These are phyloP conservation scores for Geranium brycei DNA, from an alignment of 345 rosid genomes.

Conservation along the genomic window DNA sequence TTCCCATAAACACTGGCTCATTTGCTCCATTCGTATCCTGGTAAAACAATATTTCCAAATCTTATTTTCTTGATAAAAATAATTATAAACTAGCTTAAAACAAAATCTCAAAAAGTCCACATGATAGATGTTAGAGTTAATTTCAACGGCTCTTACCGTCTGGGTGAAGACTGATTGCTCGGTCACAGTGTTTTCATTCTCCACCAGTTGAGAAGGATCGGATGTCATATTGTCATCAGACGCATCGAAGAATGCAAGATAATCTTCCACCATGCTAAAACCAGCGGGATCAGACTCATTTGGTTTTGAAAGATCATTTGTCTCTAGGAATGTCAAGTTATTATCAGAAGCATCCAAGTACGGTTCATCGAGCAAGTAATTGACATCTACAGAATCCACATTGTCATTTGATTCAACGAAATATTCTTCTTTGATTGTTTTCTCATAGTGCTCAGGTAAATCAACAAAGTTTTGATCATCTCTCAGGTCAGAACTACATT, in stretches of 20 bases:
- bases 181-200: conserved; percentile 1
- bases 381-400: conserved; percentile 18
- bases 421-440: conserved; percentile 32
- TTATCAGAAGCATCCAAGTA: conserved; percentile 31
- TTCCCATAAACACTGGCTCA: conserved; percentile 22
- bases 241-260: conserved; percentile 53
- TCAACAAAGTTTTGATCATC: conserved; percentile 25
- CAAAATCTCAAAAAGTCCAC: not conserved
- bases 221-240: conserved; percentile 35
- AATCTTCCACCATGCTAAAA: conserved; percentile 51
- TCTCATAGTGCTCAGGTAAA: conserved; percentile 27
- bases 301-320: conserved; percentile 49
- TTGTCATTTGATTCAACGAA: conserved; percentile 24
- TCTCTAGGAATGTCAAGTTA: conserved; percentile 34
- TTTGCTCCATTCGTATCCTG: conserved; percentile 35
- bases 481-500: conserved; percentile 12
- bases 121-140: not conserved
- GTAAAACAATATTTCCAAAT: not conserved
- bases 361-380: conserved; percentile 29
- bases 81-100: conserved; percentile 4
- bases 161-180: not conserved
- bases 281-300: conserved; percentile 26
- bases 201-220: conserved; percentile 39
- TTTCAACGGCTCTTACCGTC: conserved; percentile 3
- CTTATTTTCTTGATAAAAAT: not conserved